Evolutionary conservation across 2,329 filamentous ascomycete species (phyloP), one percentile per base, ranked within the genome.

Genomic region (Pseudocercospora vitis): DNA sequence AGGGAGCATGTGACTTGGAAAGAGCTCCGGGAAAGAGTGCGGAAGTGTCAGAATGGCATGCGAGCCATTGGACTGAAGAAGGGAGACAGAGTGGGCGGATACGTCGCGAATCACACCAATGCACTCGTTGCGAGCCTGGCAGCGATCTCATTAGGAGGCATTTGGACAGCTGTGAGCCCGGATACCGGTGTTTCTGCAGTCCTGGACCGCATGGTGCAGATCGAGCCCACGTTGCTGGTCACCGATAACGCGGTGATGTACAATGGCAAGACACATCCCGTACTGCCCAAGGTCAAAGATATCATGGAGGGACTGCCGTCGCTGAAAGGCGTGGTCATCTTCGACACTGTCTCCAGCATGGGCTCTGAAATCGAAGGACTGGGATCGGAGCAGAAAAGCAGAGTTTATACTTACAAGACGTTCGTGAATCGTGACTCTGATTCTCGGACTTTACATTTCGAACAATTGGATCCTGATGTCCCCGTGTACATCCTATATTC

Each of bases 401-500:
- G 60, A 28, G 37, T 61, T 1, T 63, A 57, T 33, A 55, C 60
- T 12, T 67, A 66, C 49, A 53, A 55, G 16, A 55, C 42, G 23
- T 68, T 68, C 66, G 73, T 62, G 57, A 60, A 47, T 51, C 73
- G 51, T 78, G 86, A 39, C 57, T 21, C 29, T 49, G 55, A 29
- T 48, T 58, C 19, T 37, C 52, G 28, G 45, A 58, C 29, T n/a
- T 56, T 70, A 7, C 48, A 60, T 18, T 97, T 97, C 69, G 82
- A 84, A 63, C 89, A 91, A 68, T 81, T 97, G 7, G 81, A 84
- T 0, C 86, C 94, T 1, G 88, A 92, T 16, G 90, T 96, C 62
- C 92, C 92, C 0, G 83, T 96, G 3, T 97, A 96, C 68, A 91
- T 99, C 40, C 80, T 97, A 28, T 99, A 95, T 73, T 95, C 88